These are phyloP conservation scores for Alternaria novae-zelandiae DNA, from an alignment of 2,329 filamentous ascomycete species.

Conservation along the genomic window DNA sequence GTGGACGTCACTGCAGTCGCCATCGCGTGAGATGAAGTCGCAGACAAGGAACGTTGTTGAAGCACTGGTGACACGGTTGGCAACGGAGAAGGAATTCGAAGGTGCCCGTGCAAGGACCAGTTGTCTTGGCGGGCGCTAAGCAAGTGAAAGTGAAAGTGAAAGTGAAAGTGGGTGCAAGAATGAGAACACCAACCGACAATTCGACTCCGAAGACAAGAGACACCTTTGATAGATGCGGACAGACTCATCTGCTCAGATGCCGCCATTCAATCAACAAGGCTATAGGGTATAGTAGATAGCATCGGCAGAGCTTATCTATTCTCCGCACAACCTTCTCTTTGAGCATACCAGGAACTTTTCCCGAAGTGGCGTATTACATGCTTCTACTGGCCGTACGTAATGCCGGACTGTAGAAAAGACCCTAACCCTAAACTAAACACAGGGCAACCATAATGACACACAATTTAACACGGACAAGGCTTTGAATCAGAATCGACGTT, in stretches of 20 bases:
- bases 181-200: not conserved
- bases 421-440: too few relatives aligned
- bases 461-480: not conserved
- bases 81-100: not conserved
- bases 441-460: accelerated
- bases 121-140: not conserved
- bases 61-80: not conserved
- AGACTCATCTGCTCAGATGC: not conserved
- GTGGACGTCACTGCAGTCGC: not conserved
- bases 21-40: not conserved
- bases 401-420: not conserved
- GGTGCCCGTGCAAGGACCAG: not conserved
- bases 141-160: not conserved
- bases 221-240: too few relatives aligned
- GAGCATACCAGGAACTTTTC: not conserved
- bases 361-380: not conserved
- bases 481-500: not conserved
- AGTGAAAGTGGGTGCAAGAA: not conserved
- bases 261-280: not conserved
- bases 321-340: not conserved
- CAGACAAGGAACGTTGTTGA: accelerated
- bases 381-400: not conserved
- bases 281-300: not conserved
- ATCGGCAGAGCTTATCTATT: not conserved
- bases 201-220: not conserved